Evolutionary conservation across 306 rosid species (phyloP), one percentile per base, ranked within the genome.

Genomic region (Comarum palustre): DNA sequence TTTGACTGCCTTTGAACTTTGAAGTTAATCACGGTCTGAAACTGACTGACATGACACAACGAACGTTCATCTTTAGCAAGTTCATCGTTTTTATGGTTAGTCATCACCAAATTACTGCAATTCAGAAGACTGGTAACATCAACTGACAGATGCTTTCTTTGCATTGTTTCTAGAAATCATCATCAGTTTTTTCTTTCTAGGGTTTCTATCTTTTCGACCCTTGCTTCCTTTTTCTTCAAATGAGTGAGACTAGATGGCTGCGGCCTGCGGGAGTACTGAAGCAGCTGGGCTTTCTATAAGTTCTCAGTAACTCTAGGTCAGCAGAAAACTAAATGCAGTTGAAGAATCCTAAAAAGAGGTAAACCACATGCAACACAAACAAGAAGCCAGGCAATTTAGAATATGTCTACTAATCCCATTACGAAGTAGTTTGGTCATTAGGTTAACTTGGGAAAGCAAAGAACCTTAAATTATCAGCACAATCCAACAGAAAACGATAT

Each of bases 131-230:
- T 25, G 61, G 31, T 24, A 55, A 10, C 0, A 19, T 19, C 10
- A 17, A 24, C 13, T 10, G 38, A 65, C 29, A 57, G 69, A 66
- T 66, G 24, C 66, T 13, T 16, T 42, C 19, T 24, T 66, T 47
- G 54, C 34, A 24, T 66, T 16, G 52, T 66, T 64, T 50, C 8
- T 20, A 5, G 52, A 66, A 42, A 36, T 54, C 15, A 54, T 43
- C 61, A 54, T 64, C 69, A 38, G 38, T 66, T 29, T 20, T 59
- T 27, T 45, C 72, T 58, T 27, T 46, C 72, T 68, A 68, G 58
- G 72, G 72, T 46, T 15, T 25, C 7, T 58, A 25, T 4, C 15
- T 24, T 24, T 8, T 45, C 45, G 3, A 41, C 45, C 10, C 12
- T 16, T 25, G n/a, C n/a, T n/a, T 7, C 43, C 19, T 25, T 24